Percentiles rank a stretch among this genome's conserved stretches.
Evolutionary conservation across 257 asterid genomes (phyloP).

Genomic region (Striga asiatica): DNA sequence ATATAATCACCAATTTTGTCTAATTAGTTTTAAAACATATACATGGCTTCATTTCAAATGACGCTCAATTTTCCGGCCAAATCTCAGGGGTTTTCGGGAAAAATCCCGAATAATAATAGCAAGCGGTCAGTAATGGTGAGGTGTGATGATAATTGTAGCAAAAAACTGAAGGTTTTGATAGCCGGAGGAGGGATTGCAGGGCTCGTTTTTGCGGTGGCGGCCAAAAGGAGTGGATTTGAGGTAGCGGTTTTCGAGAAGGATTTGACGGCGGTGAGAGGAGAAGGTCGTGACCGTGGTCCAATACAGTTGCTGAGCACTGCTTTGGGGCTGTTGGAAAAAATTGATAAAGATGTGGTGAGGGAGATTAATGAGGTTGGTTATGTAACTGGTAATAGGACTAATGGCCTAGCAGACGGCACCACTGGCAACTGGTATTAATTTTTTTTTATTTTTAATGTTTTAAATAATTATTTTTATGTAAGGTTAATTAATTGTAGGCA

Average conservation of each 20-base stretch:
- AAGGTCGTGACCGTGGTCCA: conserved; percentile 50
- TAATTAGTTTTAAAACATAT: no score
- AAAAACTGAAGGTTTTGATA: conserved; percentile 34
- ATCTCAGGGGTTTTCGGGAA: no score
- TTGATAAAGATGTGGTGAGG: conserved; percentile 41
- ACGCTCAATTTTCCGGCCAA: no score
- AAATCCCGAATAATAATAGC: no score
- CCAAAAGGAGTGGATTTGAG: conserved; percentile 41
- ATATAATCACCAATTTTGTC: no score
- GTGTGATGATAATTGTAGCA: not conserved
- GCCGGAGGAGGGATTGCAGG: conserved; percentile 69
- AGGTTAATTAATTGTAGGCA: no score
- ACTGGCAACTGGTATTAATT: conserved; percentile 41
- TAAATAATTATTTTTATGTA: no score
- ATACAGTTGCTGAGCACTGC: conserved; percentile 58
- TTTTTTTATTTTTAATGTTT: not conserved
- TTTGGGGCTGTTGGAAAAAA: conserved; percentile 43
- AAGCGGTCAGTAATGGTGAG: no score
- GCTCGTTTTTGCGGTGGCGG: conserved; percentile 51
- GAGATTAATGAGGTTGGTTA: conserved; percentile 41
- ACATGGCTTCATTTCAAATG: no score
- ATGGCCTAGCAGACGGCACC: conserved; percentile 50
- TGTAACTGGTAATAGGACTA: conserved; percentile 40
- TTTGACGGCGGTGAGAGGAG: conserved; percentile 49
- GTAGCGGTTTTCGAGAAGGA: conserved; percentile 54